Conservation (phyloP, 169 alveolate species). For the Plasmodium knowlesi region DNA sequence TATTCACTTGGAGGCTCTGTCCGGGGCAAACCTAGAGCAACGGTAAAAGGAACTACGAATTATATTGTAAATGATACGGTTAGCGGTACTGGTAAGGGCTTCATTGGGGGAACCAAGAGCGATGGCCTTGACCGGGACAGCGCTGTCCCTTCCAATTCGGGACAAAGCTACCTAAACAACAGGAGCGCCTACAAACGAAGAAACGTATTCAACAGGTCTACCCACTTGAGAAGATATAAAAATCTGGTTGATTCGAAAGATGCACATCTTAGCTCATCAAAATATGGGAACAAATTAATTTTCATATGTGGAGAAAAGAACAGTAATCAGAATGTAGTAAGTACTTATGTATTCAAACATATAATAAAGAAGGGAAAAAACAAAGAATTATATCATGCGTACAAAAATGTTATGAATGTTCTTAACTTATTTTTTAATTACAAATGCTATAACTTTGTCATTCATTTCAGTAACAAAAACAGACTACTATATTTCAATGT, state of each 20-base stretch:
- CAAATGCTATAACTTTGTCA: conserved; percentile 53
- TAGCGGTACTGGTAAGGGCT: background rate
- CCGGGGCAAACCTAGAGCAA: background rate
- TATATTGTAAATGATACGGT: background rate
- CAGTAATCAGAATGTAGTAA: conserved; percentile 43
- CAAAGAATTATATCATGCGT: conserved; percentile 20
- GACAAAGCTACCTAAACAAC: background rate
- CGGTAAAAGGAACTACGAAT: background rate
- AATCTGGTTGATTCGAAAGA: background rate
- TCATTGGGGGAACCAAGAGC: background rate
- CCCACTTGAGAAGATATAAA: background rate
- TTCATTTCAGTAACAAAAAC: conserved; percentile 10
- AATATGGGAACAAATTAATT: conserved; percentile 33
- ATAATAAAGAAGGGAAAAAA: conserved; percentile 23
- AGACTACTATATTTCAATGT: conserved; percentile 34
- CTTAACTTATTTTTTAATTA: conserved; percentile 65
- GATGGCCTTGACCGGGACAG: background rate
- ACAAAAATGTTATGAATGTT: conserved; percentile 51
- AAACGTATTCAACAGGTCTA: background rate
- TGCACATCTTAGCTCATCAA: background rate
- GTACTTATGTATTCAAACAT: conserved; percentile 40
- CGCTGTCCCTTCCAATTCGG: background rate
- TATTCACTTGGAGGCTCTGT: background rate
- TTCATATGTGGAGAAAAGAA: conserved; percentile 65
- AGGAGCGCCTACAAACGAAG: background rate